Evolutionary conservation across 202 grass and related monocot species (phyloP).

Genomic region (Panicum hallii): DNA sequence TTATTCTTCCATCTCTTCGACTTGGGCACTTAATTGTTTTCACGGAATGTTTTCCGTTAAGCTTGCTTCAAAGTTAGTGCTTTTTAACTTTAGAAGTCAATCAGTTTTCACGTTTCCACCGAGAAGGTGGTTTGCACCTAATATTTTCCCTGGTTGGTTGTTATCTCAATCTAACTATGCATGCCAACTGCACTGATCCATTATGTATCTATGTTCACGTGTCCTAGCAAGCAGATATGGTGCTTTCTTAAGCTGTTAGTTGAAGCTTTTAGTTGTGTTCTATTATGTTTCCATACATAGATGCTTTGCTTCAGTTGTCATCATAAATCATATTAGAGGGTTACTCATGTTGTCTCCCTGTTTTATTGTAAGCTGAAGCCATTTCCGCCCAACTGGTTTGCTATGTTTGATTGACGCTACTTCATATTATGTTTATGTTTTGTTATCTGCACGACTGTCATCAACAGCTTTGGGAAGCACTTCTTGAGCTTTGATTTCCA

Average conservation of each 20-base stretch:
- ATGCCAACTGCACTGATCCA: conserved; percentile 12
- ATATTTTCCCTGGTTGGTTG: neutral
- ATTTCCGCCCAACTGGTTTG: neutral
- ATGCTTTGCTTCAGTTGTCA: neutral
- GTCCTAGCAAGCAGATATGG: conserved; percentile 10
- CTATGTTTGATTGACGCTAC: neutral
- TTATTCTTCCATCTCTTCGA: neutral
- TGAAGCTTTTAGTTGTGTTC: neutral
- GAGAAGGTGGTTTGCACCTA: no score
- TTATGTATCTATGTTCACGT: neutral
- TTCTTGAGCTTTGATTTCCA: neutral
- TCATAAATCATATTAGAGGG: no score
- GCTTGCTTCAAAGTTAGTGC: conserved; percentile 20
- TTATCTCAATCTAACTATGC: conserved; percentile 24
- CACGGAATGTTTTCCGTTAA: neutral
- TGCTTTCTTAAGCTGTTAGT: neutral
- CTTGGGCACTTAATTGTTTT: neutral
- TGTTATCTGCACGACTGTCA: neutral
- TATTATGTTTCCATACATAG: neutral
- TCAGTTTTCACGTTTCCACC: no score
- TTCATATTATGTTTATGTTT: neutral
- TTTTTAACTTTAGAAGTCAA: neutral
- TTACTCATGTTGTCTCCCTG: neutral
- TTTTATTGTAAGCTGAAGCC: conserved; percentile 12
- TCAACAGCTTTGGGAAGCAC: neutral